Conservation (phyloP, 2,329 filamentous ascomycete genomes). For the Penicillium hesseltinei region DNA sequence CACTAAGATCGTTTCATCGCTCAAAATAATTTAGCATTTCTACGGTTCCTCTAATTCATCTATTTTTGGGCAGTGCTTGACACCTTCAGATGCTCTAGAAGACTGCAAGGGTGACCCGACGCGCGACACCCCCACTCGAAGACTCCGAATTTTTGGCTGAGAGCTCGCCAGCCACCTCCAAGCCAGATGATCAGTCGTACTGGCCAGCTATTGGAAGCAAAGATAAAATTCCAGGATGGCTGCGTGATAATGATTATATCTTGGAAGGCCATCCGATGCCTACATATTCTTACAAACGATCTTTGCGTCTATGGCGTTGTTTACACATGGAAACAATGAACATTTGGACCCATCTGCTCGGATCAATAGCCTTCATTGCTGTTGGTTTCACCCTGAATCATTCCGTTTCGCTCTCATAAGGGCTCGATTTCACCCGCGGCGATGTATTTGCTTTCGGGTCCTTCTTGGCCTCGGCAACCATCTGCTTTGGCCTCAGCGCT, state of each 20-base stretch:
- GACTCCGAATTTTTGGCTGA: not conserved
- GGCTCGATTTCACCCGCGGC: not conserved
- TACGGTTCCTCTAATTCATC: not conserved
- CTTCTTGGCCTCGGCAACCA: constrained; percentile 7
- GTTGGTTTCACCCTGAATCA: not conserved
- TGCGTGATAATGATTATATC: constrained; percentile 27
- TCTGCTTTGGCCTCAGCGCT: constrained; percentile 9
- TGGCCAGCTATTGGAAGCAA: constrained; percentile 25
- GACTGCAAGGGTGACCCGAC: not conserved
- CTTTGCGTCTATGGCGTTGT: constrained; percentile 19
- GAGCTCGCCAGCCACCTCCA: not conserved
- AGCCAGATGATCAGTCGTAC: not conserved
- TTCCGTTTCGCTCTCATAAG: not conserved
- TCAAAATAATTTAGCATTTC: not conserved
- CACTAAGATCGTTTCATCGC: not conserved
- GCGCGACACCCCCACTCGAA: not conserved
- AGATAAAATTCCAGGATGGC: constrained; percentile 26
- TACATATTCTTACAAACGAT: constrained; percentile 24
- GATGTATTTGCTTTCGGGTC: constrained; percentile 11
- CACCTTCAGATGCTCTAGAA: not conserved
- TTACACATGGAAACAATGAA: constrained; percentile 18
- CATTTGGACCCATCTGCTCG: constrained; percentile 11
- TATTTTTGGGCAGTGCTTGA: not conserved
- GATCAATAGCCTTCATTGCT: constrained; percentile 1
- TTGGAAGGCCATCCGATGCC: constrained; percentile 28